These are phyloP conservation scores for Tylopilus orsonianus DNA, from an alignment of 1,284 basidiomycete species.

Conservation along the genomic window DNA sequence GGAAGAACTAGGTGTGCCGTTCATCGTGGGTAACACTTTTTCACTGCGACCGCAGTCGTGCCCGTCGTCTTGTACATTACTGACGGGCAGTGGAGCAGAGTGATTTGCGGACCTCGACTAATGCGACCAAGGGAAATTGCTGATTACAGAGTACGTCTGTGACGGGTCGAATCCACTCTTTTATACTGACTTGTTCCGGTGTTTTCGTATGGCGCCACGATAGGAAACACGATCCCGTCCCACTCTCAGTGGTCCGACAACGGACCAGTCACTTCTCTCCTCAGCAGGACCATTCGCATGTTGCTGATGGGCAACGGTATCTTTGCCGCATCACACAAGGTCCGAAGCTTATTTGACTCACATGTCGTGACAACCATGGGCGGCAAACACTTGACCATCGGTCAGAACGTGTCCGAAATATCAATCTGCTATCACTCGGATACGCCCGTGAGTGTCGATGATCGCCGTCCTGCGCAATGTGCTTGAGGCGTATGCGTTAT, in stretches of 20 bases:
- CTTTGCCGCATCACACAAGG: conserved; percentile 30
- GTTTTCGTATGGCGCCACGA: background rate
- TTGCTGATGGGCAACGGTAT: too few relatives aligned
- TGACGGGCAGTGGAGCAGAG: conserved; percentile 37
- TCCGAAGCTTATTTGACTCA: conserved; percentile 43
- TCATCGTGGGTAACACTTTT: conserved; percentile 50
- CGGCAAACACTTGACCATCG: conserved; percentile 44
- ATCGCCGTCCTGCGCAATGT: background rate
- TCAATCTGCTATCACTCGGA: conserved; percentile 68
- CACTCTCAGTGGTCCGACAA: conserved; percentile 41
- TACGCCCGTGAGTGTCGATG: conserved; percentile 48
- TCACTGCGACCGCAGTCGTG: background rate
- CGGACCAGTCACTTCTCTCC: conserved; percentile 42
- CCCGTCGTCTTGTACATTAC: background rate
- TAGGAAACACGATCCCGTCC: conserved; percentile 53
- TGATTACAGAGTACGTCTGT: conserved; percentile 65
- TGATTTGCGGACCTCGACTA: conserved; percentile 65
- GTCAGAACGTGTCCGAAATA: conserved; percentile 45
- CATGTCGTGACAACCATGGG: conserved; percentile 49
- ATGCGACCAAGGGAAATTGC: conserved; percentile 48
- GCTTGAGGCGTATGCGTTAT: background rate
- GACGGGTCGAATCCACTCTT: too few relatives aligned
- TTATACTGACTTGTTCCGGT: background rate
- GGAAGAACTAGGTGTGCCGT: conserved; percentile 49
- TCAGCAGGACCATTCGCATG: too few relatives aligned